These are phyloP conservation scores for Cercospora citrullina DNA, from an alignment of 2,329 filamentous ascomycete genomes.

Conservation along the genomic window DNA sequence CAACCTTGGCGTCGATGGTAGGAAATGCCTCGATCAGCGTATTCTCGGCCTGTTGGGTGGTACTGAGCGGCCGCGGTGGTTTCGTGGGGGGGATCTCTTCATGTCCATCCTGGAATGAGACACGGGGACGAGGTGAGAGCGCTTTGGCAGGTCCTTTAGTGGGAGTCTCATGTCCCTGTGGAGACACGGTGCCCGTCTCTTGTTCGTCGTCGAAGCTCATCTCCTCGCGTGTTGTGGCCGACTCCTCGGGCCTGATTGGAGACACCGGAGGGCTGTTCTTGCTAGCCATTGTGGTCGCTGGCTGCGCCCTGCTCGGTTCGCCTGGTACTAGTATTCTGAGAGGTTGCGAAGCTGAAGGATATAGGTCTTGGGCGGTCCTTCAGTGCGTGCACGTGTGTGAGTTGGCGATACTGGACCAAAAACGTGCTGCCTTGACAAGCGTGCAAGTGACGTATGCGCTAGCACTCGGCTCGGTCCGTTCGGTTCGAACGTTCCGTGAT, in stretches of 20 bases:
- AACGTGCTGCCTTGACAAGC: background rate
- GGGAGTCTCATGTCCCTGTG: constrained; percentile 40
- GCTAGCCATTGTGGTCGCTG: constrained; percentile 5
- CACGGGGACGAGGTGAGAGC: constrained; percentile 46
- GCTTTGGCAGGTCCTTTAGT: constrained; percentile 43
- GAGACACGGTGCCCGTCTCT: constrained; percentile 55
- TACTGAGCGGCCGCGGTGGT: constrained; percentile 78
- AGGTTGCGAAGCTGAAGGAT: background rate
- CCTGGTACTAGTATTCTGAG: background rate
- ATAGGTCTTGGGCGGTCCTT: background rate
- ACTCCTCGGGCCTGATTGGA: constrained; percentile 38
- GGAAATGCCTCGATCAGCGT: constrained; percentile 95
- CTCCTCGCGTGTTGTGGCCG: constrained; percentile 42
- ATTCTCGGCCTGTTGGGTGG: constrained; percentile 79
- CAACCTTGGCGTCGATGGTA: constrained; percentile 71
- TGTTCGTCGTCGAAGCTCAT: constrained; percentile 63
- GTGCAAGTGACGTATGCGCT: background rate
- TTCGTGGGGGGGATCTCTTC: constrained; percentile 67
- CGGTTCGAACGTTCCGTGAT: background rate
- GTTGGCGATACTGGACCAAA: background rate
- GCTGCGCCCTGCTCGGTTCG: background rate
- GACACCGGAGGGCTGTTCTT: constrained; percentile 30
- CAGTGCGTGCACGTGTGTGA: background rate
- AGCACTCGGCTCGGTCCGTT: background rate
- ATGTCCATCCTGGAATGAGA: constrained; percentile 51